Conservation (phyloP, 176 grass and related monocot species). For the Eremochloa ophiuroides region DNA sequence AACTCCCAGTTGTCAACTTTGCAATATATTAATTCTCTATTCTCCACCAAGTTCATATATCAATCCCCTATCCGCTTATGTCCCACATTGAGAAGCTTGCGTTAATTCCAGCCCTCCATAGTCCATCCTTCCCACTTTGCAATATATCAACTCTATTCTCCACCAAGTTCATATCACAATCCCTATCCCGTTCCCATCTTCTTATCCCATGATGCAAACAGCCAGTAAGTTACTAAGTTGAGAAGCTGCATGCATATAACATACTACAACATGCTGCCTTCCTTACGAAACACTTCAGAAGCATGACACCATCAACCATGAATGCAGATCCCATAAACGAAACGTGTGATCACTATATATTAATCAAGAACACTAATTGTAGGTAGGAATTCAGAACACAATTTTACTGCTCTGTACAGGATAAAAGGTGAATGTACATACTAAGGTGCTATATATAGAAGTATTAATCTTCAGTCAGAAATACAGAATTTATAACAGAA, state of each 20-base stretch:
- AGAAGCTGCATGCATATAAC: neutral
- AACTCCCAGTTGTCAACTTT: neutral
- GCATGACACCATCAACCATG: neutral
- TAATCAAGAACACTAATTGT: neutral
- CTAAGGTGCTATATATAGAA: neutral
- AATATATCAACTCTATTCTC: neutral
- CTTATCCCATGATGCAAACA: neutral
- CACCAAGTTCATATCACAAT: neutral
- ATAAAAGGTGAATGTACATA: neutral
- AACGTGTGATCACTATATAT: constrained; percentile 1
- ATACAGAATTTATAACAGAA: constrained; percentile 26
- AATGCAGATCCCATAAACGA: neutral
- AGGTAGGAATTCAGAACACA: neutral
- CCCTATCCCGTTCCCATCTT: neutral
- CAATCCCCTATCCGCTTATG: neutral
- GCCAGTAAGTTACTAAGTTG: neutral
- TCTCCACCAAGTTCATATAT: neutral
- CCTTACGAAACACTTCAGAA: neutral
- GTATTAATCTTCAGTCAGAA: constrained; percentile 3
- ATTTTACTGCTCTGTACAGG: neutral
- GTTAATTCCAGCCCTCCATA: neutral
- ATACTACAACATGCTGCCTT: neutral
- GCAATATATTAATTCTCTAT: neutral
- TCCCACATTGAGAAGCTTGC: neutral
- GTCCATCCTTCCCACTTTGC: neutral